Percentiles rank a stretch among this genome's conserved stretches.
Evolutionary conservation across 202 grass and related monocot species (phyloP).

Genomic region (Eragrostis tef): DNA sequence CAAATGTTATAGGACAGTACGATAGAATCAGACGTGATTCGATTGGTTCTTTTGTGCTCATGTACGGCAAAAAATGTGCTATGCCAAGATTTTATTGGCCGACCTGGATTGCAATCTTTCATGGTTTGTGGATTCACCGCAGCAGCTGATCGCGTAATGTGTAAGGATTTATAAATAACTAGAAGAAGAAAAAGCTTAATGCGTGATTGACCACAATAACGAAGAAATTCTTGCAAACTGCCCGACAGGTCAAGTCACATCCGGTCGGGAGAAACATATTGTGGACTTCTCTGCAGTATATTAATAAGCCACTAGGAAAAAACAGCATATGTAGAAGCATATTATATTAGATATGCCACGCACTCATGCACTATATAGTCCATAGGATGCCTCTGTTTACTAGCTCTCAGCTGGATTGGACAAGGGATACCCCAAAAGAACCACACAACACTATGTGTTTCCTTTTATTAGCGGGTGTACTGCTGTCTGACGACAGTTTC

Average conservation of each 20-base stretch:
- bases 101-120: not conserved
- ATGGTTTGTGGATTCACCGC: constrained; percentile 13
- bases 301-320: not conserved
- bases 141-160: not conserved
- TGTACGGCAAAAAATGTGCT: not conserved
- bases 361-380: not conserved
- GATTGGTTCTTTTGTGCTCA: not conserved
- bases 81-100: constrained; percentile 17
- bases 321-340: not conserved
- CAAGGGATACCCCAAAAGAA: constrained; percentile 56
- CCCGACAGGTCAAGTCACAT: constrained; percentile 46
- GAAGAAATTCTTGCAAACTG: constrained; percentile 1
- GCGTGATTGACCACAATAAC: constrained; percentile 19
- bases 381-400: constrained; percentile 45
- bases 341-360: constrained; percentile 8
- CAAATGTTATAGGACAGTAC: not conserved
- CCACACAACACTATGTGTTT: constrained; percentile 44
- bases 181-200: constrained; percentile 32
- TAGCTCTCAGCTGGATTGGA: constrained; percentile 27
- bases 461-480: constrained; percentile 41
- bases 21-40: not conserved
- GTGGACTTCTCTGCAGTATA: not conserved
- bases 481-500: constrained; percentile 26
- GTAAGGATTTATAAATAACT: not conserved
- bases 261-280: not conserved